Conservation (phyloP, 805 yeast species). For the Zygoascus tannicola region DNA sequence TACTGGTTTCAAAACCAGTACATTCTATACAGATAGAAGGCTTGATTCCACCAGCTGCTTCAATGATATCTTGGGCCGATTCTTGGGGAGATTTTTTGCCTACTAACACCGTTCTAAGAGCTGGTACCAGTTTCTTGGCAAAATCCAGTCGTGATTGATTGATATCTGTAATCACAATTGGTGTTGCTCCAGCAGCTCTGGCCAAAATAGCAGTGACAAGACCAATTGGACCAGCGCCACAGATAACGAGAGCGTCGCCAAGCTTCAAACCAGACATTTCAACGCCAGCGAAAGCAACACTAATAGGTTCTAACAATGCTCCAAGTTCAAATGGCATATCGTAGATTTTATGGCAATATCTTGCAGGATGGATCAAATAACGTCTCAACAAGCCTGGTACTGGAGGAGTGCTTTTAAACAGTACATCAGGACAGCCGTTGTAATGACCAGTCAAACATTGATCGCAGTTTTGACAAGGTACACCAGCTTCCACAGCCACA, state of each 20-base stretch:
- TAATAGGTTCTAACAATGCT: conserved; percentile 46
- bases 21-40: conserved; percentile 44
- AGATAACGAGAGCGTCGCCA: conserved; percentile 41
- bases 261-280: conserved; percentile 38
- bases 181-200: conserved; percentile 45
- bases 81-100: conserved; percentile 30
- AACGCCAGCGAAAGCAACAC: conserved; percentile 46
- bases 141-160: conserved; percentile 36
- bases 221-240: conserved; percentile 58
- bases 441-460: conserved; percentile 28
- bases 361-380: conserved; percentile 31
- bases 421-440: conserved; percentile 31
- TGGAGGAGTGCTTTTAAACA: conserved; percentile 32
- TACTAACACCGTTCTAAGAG: conserved; percentile 37
- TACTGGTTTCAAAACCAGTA: conserved; percentile 44
- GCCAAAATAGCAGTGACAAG: conserved; percentile 40
- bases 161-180: conserved; percentile 43
- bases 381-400: conserved; percentile 29
- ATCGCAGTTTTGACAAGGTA: conserved; percentile 38
- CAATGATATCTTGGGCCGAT: conserved; percentile 22
- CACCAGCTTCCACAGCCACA: conserved; percentile 40
- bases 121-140: conserved; percentile 40
- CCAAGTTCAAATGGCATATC: conserved; percentile 43
- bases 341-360: conserved; percentile 30
- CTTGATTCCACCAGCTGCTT: conserved; percentile 33